Evolutionary conservation across 78 protist species (phyloP), one percentile per base, ranked within the genome.

Genomic region (Chrysochromulina tobinii): DNA sequence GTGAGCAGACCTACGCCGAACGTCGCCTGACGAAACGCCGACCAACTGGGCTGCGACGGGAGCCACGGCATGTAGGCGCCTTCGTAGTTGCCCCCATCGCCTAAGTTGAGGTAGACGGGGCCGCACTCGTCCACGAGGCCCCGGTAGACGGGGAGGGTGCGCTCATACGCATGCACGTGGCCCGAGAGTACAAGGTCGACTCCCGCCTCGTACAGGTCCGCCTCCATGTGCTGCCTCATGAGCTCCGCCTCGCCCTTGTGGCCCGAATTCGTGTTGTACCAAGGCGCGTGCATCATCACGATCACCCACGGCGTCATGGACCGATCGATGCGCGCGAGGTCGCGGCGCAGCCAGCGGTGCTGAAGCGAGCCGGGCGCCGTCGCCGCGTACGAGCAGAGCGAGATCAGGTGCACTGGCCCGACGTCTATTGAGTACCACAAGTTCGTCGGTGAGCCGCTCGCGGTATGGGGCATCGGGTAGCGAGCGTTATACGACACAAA

Each of bases 81-180:
- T 14, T 75, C 83, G 51, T n/a, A n/a, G 54, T 75, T 75, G 83
- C 83, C 83, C 48, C 83, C 83, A 18, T 75, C 54, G 51, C 83
- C 83, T 1, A 75, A 1, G 27, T 11, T 75, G 25, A 75, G 54
- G 54, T 75, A 75, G 21, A 11, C 15, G n/a, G 83, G 83, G n/a
- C 83, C 83, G 83, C 83, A 75, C 83, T 38, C 61, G 14, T 38
- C 54, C n/a, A 23, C 25, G 17, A 5, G 18, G 48, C 8, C n/a
- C 20, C 2, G 48, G n/a, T 75, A 75, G 48, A 18, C 15, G 58
- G 91, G 91, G 2, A 68, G 91, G 8, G 83, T 89, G 38, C 91
- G 61, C 54, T 89, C 91, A 50, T 89, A 89, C 7, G 91, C 91
- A 23, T 89, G 91, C 69, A 66, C 91, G 87, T 89, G 91, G 15